phyloP scores from a whole-genome alignment of 129 eudicot genomes.

The Flaveria robusta region DNA sequence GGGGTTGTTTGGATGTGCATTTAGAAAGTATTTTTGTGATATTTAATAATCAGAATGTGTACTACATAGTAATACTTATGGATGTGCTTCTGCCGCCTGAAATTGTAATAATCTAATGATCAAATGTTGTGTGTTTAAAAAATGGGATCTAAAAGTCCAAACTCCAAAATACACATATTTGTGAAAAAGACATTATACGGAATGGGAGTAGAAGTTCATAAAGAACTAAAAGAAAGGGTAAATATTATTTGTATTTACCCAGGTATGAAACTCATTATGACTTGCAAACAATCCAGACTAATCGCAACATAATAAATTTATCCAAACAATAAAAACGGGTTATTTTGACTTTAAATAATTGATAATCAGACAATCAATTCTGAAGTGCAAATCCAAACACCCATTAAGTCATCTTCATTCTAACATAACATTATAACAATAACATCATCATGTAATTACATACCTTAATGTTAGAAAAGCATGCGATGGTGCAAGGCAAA shows the following conservation, averaged over 20 bases:
- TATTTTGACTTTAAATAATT: neutral
- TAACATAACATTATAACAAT: slow-evolving; percentile 6
- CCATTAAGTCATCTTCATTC: slow-evolving; percentile 3
- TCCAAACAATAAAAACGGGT: neutral
- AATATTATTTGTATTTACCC: too few relatives aligned
- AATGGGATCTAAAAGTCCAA: too few relatives aligned
- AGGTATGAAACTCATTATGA: neutral
- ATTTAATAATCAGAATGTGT: too few relatives aligned
- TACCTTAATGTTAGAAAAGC: slow-evolving; percentile 85
- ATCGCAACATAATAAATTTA: neutral
- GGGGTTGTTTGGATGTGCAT: neutral
- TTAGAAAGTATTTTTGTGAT: neutral
- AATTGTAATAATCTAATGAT: too few relatives aligned
- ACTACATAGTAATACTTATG: too few relatives aligned
- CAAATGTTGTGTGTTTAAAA: too few relatives aligned
- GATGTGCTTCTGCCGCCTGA: neutral
- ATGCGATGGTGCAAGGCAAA: slow-evolving; percentile 71
- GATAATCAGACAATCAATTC: neutral
- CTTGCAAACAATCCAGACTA: neutral
- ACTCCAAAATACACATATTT: too few relatives aligned
- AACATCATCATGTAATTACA: slow-evolving; percentile 3
- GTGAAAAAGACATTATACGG: too few relatives aligned
- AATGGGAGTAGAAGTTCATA: too few relatives aligned
- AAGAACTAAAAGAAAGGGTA: too few relatives aligned
- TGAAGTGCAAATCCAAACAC: slow-evolving; percentile 8